A percentile compares a stretch with the other conserved stretches of the same genome.
Evolutionary conservation across 768 basidiomycete genomes (phyloP).

Genomic region (Lactarius sanguifluus): DNA sequence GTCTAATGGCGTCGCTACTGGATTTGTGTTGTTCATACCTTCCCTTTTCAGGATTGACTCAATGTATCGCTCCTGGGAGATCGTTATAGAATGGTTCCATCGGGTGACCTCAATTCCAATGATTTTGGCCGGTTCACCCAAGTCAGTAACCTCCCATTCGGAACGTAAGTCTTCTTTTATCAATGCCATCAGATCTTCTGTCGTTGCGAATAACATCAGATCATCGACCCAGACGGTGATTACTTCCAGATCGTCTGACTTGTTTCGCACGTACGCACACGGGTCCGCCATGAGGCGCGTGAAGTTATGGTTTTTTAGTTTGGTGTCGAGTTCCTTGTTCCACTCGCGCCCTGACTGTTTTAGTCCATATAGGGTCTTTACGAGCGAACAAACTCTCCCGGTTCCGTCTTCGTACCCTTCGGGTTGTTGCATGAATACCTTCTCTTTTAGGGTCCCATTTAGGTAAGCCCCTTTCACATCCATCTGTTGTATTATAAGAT

Average conservation of each 20-base stretch:
- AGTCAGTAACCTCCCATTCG: background rate
- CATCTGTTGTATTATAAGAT: background rate
- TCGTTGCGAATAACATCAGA: background rate
- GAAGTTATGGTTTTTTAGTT: background rate
- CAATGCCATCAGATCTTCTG: no score
- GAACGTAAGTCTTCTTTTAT: no score
- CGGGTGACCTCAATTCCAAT: background rate
- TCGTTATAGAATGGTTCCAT: background rate
- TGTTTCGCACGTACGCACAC: background rate
- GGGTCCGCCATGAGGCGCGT: accelerated
- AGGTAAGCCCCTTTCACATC: background rate
- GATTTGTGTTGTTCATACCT: background rate
- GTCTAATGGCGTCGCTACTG: background rate
- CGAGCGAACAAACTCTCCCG: background rate
- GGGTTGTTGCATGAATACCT: background rate
- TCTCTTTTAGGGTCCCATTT: background rate
- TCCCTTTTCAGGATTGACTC: background rate
- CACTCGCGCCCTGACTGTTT: background rate
- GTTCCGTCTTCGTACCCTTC: background rate
- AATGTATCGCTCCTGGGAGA: background rate
- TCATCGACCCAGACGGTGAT: background rate
- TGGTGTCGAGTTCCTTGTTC: background rate
- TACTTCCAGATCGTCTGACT: background rate
- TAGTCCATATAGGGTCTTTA: background rate
- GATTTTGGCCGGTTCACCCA: background rate